Evolutionary conservation across 1,284 basidiomycete species (phyloP).

Genomic region (Cryptococcus hybrid): DNA sequence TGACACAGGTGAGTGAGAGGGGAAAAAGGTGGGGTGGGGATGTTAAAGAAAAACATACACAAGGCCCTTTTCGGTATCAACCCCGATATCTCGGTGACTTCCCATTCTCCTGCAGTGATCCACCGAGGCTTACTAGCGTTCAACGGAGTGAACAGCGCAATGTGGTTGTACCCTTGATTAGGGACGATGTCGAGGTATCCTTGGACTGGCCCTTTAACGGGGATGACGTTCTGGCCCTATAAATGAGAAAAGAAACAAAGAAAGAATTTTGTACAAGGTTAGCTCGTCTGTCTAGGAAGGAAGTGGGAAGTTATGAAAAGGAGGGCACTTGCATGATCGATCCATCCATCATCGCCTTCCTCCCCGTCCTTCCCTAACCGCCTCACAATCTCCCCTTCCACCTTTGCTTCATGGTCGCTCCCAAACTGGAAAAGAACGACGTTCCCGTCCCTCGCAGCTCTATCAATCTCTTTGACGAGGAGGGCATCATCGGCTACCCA

Average conservation of each 20-base stretch:
- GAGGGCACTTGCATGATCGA: conserved; percentile 58
- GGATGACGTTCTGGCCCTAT: conserved; percentile 49
- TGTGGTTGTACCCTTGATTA: conserved; percentile 79
- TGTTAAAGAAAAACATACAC: conserved; percentile 59
- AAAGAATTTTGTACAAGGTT: background rate
- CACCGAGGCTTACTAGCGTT: conserved; percentile 67
- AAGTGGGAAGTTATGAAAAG: background rate
- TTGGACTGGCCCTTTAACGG: conserved; percentile 49
- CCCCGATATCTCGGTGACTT: conserved; percentile 74
- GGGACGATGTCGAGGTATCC: conserved; percentile 89
- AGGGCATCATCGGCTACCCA: conserved; percentile 80
- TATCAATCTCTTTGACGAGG: conserved; percentile 81
- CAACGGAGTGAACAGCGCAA: conserved; percentile 80
- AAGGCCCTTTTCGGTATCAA: conserved; percentile 65
- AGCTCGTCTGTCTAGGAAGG: background rate
- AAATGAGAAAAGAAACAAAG: no score
- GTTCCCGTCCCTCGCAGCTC: conserved; percentile 72
- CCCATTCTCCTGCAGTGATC: conserved; percentile 85
- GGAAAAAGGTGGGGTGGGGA: background rate
- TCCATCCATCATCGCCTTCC: conserved; percentile 89
- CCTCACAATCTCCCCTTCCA: conserved; percentile 57
- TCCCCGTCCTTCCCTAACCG: conserved; percentile 75
- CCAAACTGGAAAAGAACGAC: conserved; percentile 68
- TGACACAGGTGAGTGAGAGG: conserved; percentile 10
- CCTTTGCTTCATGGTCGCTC: conserved; percentile 50